Base-by-base conservation (phyloP, 2,329 filamentous ascomycete genomes). In the Monilinia laxa region DNA sequence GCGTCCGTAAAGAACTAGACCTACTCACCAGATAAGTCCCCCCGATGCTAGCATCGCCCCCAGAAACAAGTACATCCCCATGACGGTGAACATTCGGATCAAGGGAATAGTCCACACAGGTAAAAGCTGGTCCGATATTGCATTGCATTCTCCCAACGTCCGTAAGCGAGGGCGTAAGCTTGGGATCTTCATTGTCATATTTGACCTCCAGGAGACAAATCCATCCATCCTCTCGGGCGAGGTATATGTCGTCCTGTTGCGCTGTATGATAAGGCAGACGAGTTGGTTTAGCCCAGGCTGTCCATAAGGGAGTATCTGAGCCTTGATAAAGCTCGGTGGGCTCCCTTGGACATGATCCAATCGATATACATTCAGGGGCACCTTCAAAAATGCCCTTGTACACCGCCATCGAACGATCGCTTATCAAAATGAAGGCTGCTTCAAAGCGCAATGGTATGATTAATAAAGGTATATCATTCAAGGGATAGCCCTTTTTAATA, bases 211-310 rank as follows among this genome's bases (percentile, higher is more conserved):
- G 78, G 70, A 90, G 91, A 64, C 88, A 85, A 12, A 97, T 83
- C 59, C 88, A 81, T 3, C 95, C 95, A 75, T 98, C 94, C 78
- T 98, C 94, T 65, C 93, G 87, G 14, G 90, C 91, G 20, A 99
- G 80, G 74, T 95, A 97, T 59, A 98, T 87, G 68, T 89, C 87
- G 74, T 98, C 95, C 47, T 88, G 87, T 23, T 81, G 83, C 64
- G 84, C 80, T 63, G 85, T 84, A 71, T 89, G 90, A 68, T 83
- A 83, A 31, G 87, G 65, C 9, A 60, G 84, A 10, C 94, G 87
- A 68, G 87, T 84, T 2, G 93, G 90, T 68, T 91, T 86, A 38
- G 92, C 87, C 93, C 94, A 99, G 31, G 90, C 87, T 4, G 90
- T 90, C 91, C 93, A 97, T 4, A 91, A 77, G 0, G 90, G 90